Percentiles rank a stretch among this genome's conserved stretches.
phyloP scores from a whole-genome alignment of 2,329 filamentous ascomycete species.

The Fusarium buxicola region DNA sequence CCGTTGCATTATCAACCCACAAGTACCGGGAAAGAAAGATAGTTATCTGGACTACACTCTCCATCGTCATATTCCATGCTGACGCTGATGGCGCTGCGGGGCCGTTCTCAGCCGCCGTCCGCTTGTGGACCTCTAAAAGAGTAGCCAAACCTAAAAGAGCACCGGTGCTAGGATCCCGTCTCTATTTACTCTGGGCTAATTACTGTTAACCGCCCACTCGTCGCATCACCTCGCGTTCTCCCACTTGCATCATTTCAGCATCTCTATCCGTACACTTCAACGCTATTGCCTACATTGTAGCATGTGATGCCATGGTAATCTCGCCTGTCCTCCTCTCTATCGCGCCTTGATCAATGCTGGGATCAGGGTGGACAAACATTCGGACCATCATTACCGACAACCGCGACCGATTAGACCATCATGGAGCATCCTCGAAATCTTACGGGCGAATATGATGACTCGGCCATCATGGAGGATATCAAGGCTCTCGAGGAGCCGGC shows the following conservation, averaged over 20 bases:
- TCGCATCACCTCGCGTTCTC: slow-evolving; percentile 38
- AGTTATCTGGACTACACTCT: background rate
- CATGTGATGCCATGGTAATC: slow-evolving; percentile 36
- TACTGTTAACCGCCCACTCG: slow-evolving; percentile 28
- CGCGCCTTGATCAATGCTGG: slow-evolving; percentile 36
- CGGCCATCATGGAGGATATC: slow-evolving; percentile 50
- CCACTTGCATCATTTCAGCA: slow-evolving; percentile 26
- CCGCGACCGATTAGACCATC: slow-evolving; percentile 5
- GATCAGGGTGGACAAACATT: slow-evolving; percentile 31
- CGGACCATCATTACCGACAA: slow-evolving; percentile 7
- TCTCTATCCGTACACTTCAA: slow-evolving; percentile 15
- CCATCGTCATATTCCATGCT: slow-evolving; percentile 10
- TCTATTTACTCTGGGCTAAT: slow-evolving; percentile 32
- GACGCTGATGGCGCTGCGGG: slow-evolving; percentile 22
- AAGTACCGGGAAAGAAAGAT: too few relatives aligned
- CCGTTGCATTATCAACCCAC: too few relatives aligned
- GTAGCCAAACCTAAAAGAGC: slow-evolving; percentile 34
- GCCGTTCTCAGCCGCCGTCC: slow-evolving; percentile 24
- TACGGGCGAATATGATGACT: slow-evolving; percentile 47
- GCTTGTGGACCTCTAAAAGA: slow-evolving; percentile 31
- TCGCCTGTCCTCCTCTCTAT: slow-evolving; percentile 11
- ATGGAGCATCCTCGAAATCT: slow-evolving; percentile 40
- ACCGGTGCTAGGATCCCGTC: slow-evolving; percentile 15
- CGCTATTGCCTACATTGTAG: background rate
- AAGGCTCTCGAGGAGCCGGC: slow-evolving; percentile 33